Conservation (phyloP, 495 filamentous ascomycete species). For the Aspergillus affinis region DNA sequence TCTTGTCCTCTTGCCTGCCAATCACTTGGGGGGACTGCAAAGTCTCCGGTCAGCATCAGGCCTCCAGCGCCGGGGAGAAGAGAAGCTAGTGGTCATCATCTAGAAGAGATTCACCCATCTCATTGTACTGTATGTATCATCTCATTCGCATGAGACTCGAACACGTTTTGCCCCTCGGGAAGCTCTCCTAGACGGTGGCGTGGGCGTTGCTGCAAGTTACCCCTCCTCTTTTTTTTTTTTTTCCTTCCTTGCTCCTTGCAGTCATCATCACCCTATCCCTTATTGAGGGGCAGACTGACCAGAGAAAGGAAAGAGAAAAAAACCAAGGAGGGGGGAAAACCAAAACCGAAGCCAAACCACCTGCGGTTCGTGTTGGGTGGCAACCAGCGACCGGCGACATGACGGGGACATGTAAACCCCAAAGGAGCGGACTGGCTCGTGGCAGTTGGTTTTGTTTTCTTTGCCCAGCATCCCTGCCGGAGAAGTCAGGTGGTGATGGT, state of each 20-base stretch:
- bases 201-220: background rate
- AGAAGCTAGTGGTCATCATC: background rate
- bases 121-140: background rate
- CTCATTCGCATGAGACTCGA: background rate
- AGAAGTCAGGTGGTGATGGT: background rate
- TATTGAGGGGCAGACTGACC: too few relatives aligned
- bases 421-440: background rate
- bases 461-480: background rate
- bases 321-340: too few relatives aligned
- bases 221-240: background rate
- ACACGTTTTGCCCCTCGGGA: background rate
- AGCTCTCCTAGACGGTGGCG: background rate
- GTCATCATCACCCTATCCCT: background rate
- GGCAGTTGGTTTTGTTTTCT: too few relatives aligned
- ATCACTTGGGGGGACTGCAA: background rate
- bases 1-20: background rate
- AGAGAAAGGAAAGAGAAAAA: too few relatives aligned
- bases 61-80: background rate
- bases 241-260: too few relatives aligned
- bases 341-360: background rate
- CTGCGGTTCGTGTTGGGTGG: background rate
- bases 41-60: background rate
- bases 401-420: background rate
- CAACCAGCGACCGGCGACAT: background rate
- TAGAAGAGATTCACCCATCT: background rate